A percentile compares a stretch with the other conserved stretches of the same genome.
Conservation (phyloP, 2,329 filamentous ascomycete species). For the Ascomycota sp. region DNA sequence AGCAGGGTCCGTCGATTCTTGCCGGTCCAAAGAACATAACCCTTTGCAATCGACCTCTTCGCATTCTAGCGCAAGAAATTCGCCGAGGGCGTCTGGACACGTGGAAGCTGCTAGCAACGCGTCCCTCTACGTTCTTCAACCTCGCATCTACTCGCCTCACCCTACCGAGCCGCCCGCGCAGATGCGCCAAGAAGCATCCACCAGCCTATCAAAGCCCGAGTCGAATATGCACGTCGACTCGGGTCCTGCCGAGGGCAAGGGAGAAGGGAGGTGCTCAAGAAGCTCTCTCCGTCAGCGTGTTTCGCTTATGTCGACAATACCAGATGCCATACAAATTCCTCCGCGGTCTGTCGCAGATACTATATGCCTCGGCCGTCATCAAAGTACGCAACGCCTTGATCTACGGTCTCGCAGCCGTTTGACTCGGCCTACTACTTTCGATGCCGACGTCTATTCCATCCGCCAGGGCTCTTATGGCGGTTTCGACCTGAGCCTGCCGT, state of each 20-base stretch:
- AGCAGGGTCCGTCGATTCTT: neutral
- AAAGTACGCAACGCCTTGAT: constrained; percentile 13
- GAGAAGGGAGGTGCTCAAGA: constrained; percentile 4
- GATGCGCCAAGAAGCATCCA: neutral
- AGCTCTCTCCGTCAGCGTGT: constrained; percentile 32
- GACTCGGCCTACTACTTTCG: constrained; percentile 29
- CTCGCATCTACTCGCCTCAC: constrained; percentile 32
- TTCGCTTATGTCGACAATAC: constrained; percentile 29
- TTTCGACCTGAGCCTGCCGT: constrained; percentile 10
- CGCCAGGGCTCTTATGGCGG: constrained; percentile 12
- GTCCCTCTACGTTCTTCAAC: constrained; percentile 32
- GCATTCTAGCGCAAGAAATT: neutral
- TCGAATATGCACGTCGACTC: neutral
- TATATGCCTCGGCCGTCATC: constrained; percentile 9
- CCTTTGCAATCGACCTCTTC: constrained; percentile 1
- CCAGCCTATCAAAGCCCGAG: neutral
- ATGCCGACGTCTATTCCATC: constrained; percentile 19
- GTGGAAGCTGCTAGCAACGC: constrained; percentile 9
- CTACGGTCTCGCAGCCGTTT: constrained; percentile 10
- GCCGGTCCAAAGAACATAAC: neutral
- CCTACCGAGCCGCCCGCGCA: neutral
- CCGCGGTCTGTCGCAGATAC: constrained; percentile 10
- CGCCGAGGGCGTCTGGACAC: constrained; percentile 3
- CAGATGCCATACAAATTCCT: constrained; percentile 33
- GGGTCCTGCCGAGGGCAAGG: neutral